Base-by-base conservation (phyloP, 2,329 filamentous ascomycete species). In the Trichoderma cornu-damae region DNA sequence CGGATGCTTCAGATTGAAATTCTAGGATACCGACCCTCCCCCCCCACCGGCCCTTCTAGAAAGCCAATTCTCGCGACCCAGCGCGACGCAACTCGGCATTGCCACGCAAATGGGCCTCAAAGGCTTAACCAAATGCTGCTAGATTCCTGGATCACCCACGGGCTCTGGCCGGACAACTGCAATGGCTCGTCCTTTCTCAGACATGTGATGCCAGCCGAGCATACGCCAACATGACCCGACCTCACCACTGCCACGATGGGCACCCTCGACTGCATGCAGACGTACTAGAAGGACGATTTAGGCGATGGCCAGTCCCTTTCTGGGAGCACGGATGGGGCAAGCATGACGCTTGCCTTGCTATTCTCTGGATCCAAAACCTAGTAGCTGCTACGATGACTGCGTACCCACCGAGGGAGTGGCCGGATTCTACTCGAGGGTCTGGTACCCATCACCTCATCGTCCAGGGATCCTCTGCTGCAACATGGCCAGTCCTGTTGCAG, bases 291-390 rank as follows among this genome's bases (percentile, higher is more conserved):
- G 68, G 83, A 86, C 66, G 81, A 85, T 70, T 68, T 79, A 48
- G 86, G 85, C 57, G 72, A 84, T 40, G 81, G 87, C 62, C 80
- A 86, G 64, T 72, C 72, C n/a, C n/a, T 9, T 82, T 90, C 63
- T 90, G 87, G 87, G 75, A 86, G 67, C 86, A 90, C 69, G 87
- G 90, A 70, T 90, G 85, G 85, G 76, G 76, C 62, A 90, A 89
- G 69, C 87, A 90, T 69, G 88, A 87, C 59, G 79, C 77, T 14
- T 90, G 87, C 72, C 82, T 90, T 62, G 83, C 77, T 64, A 90
- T n/a, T n/a, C 88, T 0, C 77, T 90, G 8, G 77, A 85, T 46
- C 81, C 87, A n/a, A n/a, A n/a, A n/a, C n/a, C n/a, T n/a, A n/a
- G n/a, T 0, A 70, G 72, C 16, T 91, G 88, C 75, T 91, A 89